These are phyloP conservation scores for Hanseniaspora vineae DNA, from an alignment of 805 yeast genomes.

Conservation along the genomic window DNA sequence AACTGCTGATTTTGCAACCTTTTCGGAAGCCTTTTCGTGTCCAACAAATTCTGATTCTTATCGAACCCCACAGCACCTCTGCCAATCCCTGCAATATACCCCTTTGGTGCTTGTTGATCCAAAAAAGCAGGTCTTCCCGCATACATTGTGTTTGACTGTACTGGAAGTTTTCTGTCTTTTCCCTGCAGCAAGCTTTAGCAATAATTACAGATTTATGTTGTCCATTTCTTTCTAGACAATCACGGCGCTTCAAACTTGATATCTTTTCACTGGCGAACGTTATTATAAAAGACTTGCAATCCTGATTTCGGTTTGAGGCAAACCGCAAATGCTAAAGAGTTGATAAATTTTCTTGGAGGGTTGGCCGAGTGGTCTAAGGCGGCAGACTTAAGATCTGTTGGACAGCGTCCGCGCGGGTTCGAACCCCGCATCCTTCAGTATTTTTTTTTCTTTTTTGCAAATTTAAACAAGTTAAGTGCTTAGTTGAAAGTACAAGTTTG, in stretches of 20 bases:
- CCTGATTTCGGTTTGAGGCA: too few relatives aligned
- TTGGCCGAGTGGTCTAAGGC: conserved; percentile 24
- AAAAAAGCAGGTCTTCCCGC: conserved; percentile 50
- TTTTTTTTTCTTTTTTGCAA: conserved; percentile 5
- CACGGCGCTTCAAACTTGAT: too few relatives aligned
- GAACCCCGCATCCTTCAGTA: conserved; percentile 25
- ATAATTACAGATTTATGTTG: too few relatives aligned
- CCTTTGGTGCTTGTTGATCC: conserved; percentile 77
- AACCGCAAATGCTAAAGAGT: too few relatives aligned
- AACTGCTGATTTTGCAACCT: conserved; percentile 14
- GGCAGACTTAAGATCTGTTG: conserved; percentile 23
- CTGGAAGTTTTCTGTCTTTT: neutral
- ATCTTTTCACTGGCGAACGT: neutral
- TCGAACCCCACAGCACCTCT: conserved; percentile 93
- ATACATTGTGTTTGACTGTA: neutral
- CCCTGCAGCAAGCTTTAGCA: too few relatives aligned
- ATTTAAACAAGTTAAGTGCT: too few relatives aligned
- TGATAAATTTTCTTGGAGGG: conserved; percentile 14
- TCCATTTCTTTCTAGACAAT: too few relatives aligned
- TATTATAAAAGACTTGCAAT: too few relatives aligned
- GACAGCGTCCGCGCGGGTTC: conserved; percentile 24
- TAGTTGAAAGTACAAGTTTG: too few relatives aligned
- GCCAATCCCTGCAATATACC: conserved; percentile 85
- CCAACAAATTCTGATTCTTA: conserved; percentile 51
- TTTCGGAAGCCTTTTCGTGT: conserved; percentile 19